A percentile compares a stretch with the other conserved stretches of the same genome.
Evolutionary conservation across 352 stramenopile genomes (phyloP).

Genomic region (Pythium sukuiense): DNA sequence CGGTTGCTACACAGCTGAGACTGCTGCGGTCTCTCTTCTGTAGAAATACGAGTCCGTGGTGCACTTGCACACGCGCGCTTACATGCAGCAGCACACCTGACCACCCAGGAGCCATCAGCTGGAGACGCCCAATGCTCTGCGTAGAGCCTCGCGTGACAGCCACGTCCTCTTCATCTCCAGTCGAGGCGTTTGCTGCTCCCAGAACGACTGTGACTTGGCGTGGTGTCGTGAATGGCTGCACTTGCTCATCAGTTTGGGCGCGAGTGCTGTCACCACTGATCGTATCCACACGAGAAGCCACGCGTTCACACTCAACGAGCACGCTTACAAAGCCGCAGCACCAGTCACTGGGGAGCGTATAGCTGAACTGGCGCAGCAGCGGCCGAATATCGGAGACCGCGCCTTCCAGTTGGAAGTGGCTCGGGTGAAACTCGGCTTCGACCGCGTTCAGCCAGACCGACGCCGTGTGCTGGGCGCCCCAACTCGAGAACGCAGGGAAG

Average conservation of each 20-base stretch:
- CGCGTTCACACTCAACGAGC: background rate
- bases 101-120: background rate
- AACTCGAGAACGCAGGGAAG: constrained; percentile 7
- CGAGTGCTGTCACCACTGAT: background rate
- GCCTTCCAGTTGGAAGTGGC: constrained; percentile 11
- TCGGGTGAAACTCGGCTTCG: background rate
- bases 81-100: constrained; percentile 5
- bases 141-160: background rate
- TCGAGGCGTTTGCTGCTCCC: background rate
- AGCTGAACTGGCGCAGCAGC: constrained; percentile 7
- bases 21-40: background rate
- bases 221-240: background rate
- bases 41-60: background rate
- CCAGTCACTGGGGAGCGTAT: constrained; percentile 4
- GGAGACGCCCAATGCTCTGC: background rate
- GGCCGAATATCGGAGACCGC: background rate
- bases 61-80: background rate
- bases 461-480: background rate
- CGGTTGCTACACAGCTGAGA: background rate
- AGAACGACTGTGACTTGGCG: background rate
- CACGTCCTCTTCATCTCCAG: background rate
- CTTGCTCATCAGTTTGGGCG: constrained; percentile 10
- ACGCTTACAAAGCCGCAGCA: constrained; percentile 13
- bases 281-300: background rate
- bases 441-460: constrained; percentile 3